Base-by-base conservation (phyloP, 768 basidiomycete species). In the Cystobasidium tubakii region DNA sequence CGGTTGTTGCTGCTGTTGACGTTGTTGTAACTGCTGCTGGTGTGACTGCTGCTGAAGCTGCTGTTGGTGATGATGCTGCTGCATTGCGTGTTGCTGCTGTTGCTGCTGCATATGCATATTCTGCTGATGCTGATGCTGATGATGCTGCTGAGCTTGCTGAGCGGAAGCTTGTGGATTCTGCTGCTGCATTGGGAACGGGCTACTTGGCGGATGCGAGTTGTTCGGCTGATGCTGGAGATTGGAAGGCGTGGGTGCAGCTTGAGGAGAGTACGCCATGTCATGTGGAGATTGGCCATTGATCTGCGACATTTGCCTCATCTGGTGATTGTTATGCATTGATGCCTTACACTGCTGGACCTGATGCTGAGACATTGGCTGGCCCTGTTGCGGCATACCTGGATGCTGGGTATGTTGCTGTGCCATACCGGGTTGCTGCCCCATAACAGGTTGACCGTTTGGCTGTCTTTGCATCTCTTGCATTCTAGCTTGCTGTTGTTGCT, bases 91-190 rank as follows among this genome's bases (percentile, higher is more conserved):
- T 54, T 69, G 73, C 44, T 73, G 67, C 15, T 67, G 43, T 12
- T 42, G 21, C n/a, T 31, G 23, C 21, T 1, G 29, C 44, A 19
- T 2, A 1, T 73, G 44, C 31, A 44, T 66, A 43, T 42, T 29
- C 57, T 74, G 73, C 66, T 74, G 72, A 23, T 72, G 69, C 42
- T 67, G 72, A 29, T 73, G 62, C 27, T 64, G 57, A 6, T 71
- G 72, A 21, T 73, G 66, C 33, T 65, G 63, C 63, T 65, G 63
- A 15, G 13, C 13, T 17, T 65, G 39, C 13, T 33, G 31, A 29
- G 42, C 63, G 13, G 17, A 7, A 25, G 34, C 63, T 42, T 65
- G 63, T 27, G 33, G 63, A 25, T 39, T 19, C 39, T 65, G 57
- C 21, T 31, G 31, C 21, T 62, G 57, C 57, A 21, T 19, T 7